Evolutionary conservation across 2,329 filamentous ascomycete species (phyloP).

Genomic region (Colletotrichum karsti): DNA sequence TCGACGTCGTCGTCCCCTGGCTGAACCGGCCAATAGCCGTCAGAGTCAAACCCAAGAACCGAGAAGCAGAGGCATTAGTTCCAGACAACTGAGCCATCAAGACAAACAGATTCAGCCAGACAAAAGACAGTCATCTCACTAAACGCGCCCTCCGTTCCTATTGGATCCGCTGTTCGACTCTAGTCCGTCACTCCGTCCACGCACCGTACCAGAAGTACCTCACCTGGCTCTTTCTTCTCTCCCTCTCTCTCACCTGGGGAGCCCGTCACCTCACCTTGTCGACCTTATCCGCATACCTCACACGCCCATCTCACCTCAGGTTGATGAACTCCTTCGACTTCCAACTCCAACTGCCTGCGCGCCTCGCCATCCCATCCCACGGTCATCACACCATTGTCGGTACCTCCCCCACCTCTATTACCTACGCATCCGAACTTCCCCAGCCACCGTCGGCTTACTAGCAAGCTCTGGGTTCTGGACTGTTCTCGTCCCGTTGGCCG

Average conservation of each 20-base stretch:
- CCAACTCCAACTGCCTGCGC: neutral
- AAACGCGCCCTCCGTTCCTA: neutral
- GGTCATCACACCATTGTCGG: slow-evolving; percentile 24
- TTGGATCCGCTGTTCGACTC: neutral
- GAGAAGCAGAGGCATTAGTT: neutral
- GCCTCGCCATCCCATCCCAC: slow-evolving; percentile 7
- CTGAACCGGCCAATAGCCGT: neutral
- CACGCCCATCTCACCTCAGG: slow-evolving; percentile 23
- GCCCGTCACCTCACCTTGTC: slow-evolving; percentile 2
- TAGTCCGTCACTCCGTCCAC: neutral
- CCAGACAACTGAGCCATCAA: neutral
- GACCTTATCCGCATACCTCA: slow-evolving; percentile 21
- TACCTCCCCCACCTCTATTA: slow-evolving; percentile 22
- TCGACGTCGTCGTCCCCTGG: neutral
- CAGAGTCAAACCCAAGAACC: neutral
- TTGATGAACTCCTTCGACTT: neutral
- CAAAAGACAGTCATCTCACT: neutral
- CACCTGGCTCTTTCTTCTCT: neutral
- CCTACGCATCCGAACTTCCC: slow-evolving; percentile 26
- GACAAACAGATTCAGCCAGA: slow-evolving; percentile 2
- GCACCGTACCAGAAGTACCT: neutral
- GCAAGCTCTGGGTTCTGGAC: neutral
- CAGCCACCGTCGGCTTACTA: slow-evolving; percentile 9
- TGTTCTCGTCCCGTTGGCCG: neutral
- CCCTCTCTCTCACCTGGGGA: neutral